Base-by-base conservation (phyloP, 768 basidiomycete genomes). In the Lactifluus pinguis region DNA sequence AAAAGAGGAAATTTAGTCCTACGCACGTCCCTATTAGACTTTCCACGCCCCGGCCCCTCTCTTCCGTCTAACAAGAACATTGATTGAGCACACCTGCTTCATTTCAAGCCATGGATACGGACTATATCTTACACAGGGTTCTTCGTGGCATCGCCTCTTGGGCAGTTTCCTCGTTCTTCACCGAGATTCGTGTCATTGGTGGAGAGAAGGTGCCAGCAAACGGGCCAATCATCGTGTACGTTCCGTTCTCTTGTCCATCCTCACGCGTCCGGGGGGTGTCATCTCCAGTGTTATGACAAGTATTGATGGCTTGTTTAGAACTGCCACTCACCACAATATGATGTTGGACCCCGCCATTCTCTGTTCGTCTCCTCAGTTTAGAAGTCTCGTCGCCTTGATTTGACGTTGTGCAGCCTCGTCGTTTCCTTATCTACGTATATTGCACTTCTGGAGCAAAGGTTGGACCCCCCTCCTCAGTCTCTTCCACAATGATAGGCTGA, bases 371-470 rank as follows among this genome's bases (percentile, higher is more conserved):
- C 30, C 59, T 55, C 56, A 59, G 56, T 61, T 30, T 42, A 61
- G 60, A 39, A 59, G 64, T 17, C 25, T 25, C 25, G 60, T 67
- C 55, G 66, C 49, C 32, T 61, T 54, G 52, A 67, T 11, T 34
- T 69, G 67, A 65, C 66, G 64, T 30, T 52, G 48, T 64, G 6
- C 68, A 92, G 90, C 92, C 59, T 84, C 83, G 57, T 84, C 83
- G 38, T 91, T 97, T 72, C 94, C 95, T 25, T 81, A 90, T 73
- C 74, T 76, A 60, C 81, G 92, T 63, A 86, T 86, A 52, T 75
- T 98, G 55, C 90, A 97, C 72, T 92, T 89, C 69, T 90, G 95
- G 95, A 91, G 90, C 70, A 98, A 98, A 81, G 89, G 92, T 83
- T 73, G 29, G 63, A 36, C 66, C 61, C 19, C 8, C 19, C 65